These are phyloP conservation scores for Sphaerulina populicola DNA, from an alignment of 2,329 filamentous ascomycete genomes.

Conservation along the genomic window DNA sequence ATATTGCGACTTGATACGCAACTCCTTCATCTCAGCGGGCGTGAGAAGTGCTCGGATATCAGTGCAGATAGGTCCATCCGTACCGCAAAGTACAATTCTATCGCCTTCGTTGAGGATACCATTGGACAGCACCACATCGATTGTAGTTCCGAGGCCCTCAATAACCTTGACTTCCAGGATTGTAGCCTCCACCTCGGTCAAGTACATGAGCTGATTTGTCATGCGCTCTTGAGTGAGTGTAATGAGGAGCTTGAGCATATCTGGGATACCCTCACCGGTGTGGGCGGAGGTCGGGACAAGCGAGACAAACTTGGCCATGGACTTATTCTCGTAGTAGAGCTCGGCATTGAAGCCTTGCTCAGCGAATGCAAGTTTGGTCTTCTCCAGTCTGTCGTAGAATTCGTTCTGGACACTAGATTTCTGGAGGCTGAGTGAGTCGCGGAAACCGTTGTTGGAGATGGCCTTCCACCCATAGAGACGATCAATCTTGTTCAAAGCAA, in stretches of 20 bases:
- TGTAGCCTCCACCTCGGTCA: constrained; percentile 94
- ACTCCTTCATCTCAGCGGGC: constrained; percentile 82
- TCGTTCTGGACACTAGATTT: constrained; percentile 90
- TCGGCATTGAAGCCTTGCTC: constrained; percentile 98
- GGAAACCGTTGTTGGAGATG: constrained; percentile 97
- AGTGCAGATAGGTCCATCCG: constrained; percentile 90
- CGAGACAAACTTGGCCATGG: constrained; percentile 89
- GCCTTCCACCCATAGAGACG: constrained; percentile 98
- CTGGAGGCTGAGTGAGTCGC: constrained; percentile 81
- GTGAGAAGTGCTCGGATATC: constrained; percentile 93
- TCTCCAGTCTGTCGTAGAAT: constrained; percentile 79
- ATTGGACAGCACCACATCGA: constrained; percentile 93
- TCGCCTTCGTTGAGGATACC: constrained; percentile 92
- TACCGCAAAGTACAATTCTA: constrained; percentile 86
- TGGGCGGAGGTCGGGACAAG: constrained; percentile 93
- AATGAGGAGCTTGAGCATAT: constrained; percentile 93
- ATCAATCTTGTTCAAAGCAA: constrained; percentile 99
- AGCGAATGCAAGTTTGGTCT: constrained; percentile 87
- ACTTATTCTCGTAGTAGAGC: constrained; percentile 96
- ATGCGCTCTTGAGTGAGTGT: constrained; percentile 93
- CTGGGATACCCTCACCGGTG: constrained; percentile 97
- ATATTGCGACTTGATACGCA: constrained; percentile 91
- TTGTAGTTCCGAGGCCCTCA: constrained; percentile 96
- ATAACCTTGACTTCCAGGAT: constrained; percentile 99
- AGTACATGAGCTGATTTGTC: constrained; percentile 94